Evolutionary conservation across 2,329 filamentous ascomycete species (phyloP).

Genomic region (Ophiostoma quercus): DNA sequence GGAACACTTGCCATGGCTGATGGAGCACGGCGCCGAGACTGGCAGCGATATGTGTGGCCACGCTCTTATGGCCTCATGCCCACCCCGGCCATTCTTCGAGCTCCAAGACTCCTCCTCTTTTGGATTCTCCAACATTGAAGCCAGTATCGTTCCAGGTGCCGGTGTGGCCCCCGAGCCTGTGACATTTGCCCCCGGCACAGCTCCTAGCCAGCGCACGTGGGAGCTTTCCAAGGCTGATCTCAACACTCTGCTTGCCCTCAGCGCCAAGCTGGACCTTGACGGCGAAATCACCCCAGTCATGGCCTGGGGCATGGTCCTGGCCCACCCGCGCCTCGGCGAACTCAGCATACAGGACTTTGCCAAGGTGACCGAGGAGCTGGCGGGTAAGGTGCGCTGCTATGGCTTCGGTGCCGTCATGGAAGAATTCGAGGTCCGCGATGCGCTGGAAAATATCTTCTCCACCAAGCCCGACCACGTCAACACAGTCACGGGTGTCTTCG

Average conservation of each 20-base stretch:
- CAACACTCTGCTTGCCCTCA: conserved; percentile 76
- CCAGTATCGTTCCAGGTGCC: conserved; percentile 10
- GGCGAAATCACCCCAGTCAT: conserved; percentile 93
- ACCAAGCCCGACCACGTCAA: conserved; percentile 45
- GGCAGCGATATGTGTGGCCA: conserved; percentile 75
- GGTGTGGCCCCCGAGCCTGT: background rate
- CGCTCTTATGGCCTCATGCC: conserved; percentile 87
- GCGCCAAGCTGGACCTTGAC: conserved; percentile 73
- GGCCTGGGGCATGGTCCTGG: conserved; percentile 80
- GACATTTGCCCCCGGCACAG: conserved; percentile 8
- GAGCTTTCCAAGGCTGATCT: conserved; percentile 73
- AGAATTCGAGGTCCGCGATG: conserved; percentile 69
- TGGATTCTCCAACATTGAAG: conserved; percentile 40
- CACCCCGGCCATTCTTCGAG: conserved; percentile 58
- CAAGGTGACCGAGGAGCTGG: conserved; percentile 66
- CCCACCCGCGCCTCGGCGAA: conserved; percentile 62
- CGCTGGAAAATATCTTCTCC: conserved; percentile 64
- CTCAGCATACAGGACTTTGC: conserved; percentile 65
- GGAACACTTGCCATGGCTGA: conserved; percentile 76
- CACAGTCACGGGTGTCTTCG: background rate
- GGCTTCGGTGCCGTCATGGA: conserved; percentile 66
- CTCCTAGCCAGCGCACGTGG: conserved; percentile 63
- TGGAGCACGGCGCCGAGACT: conserved; percentile 54
- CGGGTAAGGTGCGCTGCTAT: conserved; percentile 82
- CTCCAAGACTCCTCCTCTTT: conserved; percentile 50